phyloP scores from a whole-genome alignment of 352 stramenopile genomes.

The Globisporangium okanoganense region DNA sequence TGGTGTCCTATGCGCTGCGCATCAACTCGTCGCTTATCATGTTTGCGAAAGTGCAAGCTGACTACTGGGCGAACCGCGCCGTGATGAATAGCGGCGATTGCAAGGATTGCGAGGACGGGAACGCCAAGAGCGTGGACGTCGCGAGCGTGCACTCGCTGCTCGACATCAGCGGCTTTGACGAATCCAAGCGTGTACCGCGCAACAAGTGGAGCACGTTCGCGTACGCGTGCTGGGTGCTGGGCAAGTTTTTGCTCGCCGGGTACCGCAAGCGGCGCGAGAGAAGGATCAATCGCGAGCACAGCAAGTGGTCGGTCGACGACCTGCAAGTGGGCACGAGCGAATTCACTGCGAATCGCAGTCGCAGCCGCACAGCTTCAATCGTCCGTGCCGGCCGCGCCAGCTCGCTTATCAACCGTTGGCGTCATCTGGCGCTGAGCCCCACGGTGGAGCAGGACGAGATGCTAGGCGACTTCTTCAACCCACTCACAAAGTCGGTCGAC shows the following conservation, averaged over 20 bases:
- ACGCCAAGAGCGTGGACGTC: slow-evolving; percentile 42
- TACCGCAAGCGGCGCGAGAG: slow-evolving; percentile 23
- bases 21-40: slow-evolving; percentile 80
- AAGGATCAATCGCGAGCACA: slow-evolving; percentile 5
- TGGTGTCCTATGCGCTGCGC: slow-evolving; percentile 53
- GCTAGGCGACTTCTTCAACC: slow-evolving; percentile 49
- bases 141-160: slow-evolving; percentile 66
- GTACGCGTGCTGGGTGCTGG: slow-evolving; percentile 57
- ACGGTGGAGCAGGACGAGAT: slow-evolving; percentile 37
- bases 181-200: slow-evolving; percentile 50
- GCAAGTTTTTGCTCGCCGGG: slow-evolving; percentile 41
- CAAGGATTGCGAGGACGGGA: slow-evolving; percentile 23
- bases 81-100: slow-evolving; percentile 27
- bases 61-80: slow-evolving; percentile 68
- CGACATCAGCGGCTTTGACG: slow-evolving; percentile 61
- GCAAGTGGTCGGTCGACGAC: slow-evolving; percentile 5
- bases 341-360: slow-evolving; percentile 13
- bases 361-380: slow-evolving; percentile 40
- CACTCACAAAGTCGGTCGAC: slow-evolving; percentile 46
- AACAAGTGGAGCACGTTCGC: slow-evolving; percentile 81
- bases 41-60: slow-evolving; percentile 74
- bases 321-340: slow-evolving; percentile 12
- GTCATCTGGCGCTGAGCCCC: slow-evolving; percentile 43
- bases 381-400: slow-evolving; percentile 36
- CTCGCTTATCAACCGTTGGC: slow-evolving; percentile 63